A percentile compares a stretch with the other conserved stretches of the same genome.
Evolutionary conservation across 768 basidiomycete genomes (phyloP).

Genomic region (Auricularia sp.): DNA sequence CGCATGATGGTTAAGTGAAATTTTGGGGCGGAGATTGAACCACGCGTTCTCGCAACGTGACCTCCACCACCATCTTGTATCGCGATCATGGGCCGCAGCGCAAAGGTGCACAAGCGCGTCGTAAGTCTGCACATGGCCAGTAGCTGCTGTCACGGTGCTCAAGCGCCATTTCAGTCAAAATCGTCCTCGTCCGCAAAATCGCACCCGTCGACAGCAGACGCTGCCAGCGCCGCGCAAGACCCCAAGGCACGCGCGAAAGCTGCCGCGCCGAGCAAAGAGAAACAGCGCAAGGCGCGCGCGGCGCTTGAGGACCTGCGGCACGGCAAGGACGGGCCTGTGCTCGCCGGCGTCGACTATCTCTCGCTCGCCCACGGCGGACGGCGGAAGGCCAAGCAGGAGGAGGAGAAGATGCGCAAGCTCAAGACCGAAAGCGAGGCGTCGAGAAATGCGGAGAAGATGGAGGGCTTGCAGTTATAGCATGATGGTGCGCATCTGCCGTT

Average conservation of each 20-base stretch:
- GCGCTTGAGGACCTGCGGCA: background rate
- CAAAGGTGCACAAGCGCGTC: conserved; percentile 54
- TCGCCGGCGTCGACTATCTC: conserved; percentile 73
- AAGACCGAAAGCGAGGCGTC: background rate
- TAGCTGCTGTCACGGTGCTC: background rate
- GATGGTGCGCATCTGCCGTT: background rate
- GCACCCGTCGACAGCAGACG: conserved; percentile 2
- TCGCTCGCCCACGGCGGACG: conserved; percentile 62
- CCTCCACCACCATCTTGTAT: too few relatives aligned
- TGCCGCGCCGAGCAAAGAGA: conserved; percentile 3
- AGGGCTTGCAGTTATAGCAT: background rate
- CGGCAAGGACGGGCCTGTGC: conserved; percentile 32
- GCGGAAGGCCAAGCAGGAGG: conserved; percentile 56
- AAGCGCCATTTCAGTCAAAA: background rate
- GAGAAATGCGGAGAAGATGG: background rate
- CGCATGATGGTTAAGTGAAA: too few relatives aligned
- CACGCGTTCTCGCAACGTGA: too few relatives aligned
- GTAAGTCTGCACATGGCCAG: conserved; percentile 25
- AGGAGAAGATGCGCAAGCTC: conserved; percentile 41
- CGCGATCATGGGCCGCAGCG: conserved; percentile 42
- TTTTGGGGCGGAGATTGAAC: too few relatives aligned
- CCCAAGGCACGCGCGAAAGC: conserved; percentile 10
- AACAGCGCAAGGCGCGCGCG: background rate
- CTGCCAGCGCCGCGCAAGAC: background rate
- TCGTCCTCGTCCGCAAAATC: conserved; percentile 1